These are phyloP conservation scores for Microcera coccophila DNA, from an alignment of 2,329 filamentous ascomycete genomes.

Conservation along the genomic window DNA sequence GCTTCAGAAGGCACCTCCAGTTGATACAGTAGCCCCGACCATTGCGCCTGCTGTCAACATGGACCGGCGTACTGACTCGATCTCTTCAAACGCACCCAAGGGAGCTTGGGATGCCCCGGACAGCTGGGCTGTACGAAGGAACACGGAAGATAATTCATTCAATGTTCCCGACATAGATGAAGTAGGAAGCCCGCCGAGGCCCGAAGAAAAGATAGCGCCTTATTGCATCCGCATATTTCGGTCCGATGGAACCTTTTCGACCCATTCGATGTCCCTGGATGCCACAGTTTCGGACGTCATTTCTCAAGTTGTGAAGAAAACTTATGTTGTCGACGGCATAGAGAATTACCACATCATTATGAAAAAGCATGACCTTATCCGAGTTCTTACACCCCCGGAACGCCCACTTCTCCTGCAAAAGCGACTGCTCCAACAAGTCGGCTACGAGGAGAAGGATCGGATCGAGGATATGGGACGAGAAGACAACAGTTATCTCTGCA, in stretches of 20 bases:
- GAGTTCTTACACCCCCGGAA: constrained; percentile 74
- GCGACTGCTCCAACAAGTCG: constrained; percentile 81
- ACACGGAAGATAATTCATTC: constrained; percentile 60
- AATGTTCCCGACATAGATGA: constrained; percentile 63
- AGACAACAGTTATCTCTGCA: constrained; percentile 94
- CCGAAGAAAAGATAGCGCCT: constrained; percentile 69
- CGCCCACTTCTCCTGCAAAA: constrained; percentile 90
- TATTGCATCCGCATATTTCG: constrained; percentile 97
- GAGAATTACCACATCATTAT: constrained; percentile 96
- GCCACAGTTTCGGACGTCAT: constrained; percentile 85
- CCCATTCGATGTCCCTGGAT: constrained; percentile 77
- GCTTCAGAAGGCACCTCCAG: constrained; percentile 66
- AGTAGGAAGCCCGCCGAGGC: constrained; percentile 59
- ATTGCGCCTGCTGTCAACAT: constrained; percentile 44
- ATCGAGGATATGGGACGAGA: constrained; percentile 93
- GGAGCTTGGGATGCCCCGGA: constrained; percentile 90
- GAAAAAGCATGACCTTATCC: constrained; percentile 84
- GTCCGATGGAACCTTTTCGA: constrained; percentile 89
- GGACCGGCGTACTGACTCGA: constrained; percentile 38
- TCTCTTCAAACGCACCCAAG: constrained; percentile 35
- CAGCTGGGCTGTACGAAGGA: constrained; percentile 87
- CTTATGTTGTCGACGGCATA: constrained; percentile 81
- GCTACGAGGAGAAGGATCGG: constrained; percentile 80
- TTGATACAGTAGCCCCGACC: constrained; percentile 58
- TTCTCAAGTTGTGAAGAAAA: constrained; percentile 88